Evolutionary conservation across 306 rosid species (phyloP).

Genomic region (Dryas drummondii): DNA sequence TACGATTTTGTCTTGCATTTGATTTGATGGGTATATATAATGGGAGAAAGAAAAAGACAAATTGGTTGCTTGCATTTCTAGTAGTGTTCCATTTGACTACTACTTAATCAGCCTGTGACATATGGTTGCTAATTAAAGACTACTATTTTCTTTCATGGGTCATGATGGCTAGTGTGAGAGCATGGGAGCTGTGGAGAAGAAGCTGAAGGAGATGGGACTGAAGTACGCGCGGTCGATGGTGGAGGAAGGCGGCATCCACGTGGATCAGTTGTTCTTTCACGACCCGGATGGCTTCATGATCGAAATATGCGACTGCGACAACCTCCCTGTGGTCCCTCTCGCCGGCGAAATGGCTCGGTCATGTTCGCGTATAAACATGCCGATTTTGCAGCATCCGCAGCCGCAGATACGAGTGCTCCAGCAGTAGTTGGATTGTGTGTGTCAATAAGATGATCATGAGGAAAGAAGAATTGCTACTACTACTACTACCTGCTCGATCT

Average conservation of each 20-base stretch:
- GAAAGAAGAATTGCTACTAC: background rate
- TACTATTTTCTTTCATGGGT: no score
- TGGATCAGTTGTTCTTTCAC: slow-evolving; percentile 83
- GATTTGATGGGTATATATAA: no score
- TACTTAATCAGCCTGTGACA: no score
- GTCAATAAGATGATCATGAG: background rate
- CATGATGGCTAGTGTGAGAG: slow-evolving; percentile 59
- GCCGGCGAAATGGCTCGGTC: slow-evolving; percentile 40
- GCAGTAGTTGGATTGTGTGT: background rate
- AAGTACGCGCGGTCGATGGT: slow-evolving; percentile 55
- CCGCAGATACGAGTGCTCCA: slow-evolving; percentile 26
- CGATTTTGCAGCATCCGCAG: slow-evolving; percentile 30
- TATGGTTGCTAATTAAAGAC: no score
- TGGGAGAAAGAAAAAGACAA: no score
- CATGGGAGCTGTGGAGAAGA: slow-evolving; percentile 88
- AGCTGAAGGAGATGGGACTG: slow-evolving; percentile 73
- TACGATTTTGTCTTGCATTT: no score
- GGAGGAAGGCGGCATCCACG: slow-evolving; percentile 79
- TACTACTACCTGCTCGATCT: no score
- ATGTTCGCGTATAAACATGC: slow-evolving; percentile 39
- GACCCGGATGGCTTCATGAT: slow-evolving; percentile 98
- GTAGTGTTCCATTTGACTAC: no score
- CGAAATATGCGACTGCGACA: slow-evolving; percentile 91
- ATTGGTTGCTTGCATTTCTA: no score
- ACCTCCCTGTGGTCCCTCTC: slow-evolving; percentile 72